Evolutionary conservation across 371 early-diverging fungal genomes (phyloP).

Genomic region (Polyrhizophydium stewartii): DNA sequence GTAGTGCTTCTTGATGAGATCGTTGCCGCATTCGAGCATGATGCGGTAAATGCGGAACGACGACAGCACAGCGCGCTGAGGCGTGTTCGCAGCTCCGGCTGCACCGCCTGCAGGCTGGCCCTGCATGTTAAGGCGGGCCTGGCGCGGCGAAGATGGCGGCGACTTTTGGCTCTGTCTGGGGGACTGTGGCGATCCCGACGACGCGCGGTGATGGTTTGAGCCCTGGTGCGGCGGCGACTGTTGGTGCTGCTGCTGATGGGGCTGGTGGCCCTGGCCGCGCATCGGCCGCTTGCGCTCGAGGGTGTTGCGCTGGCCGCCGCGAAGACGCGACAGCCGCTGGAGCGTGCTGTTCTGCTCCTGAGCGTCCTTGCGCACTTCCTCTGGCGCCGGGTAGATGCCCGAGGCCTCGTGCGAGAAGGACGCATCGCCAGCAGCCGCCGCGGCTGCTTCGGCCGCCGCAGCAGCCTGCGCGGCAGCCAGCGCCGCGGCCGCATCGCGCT

Average conservation of each 20-base stretch:
- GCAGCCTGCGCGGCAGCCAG: too few species aligned
- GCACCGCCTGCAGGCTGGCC: too few species aligned
- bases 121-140: too few species aligned
- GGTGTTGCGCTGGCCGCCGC: constrained; percentile 8
- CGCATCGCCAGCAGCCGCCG: background rate
- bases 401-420: too few species aligned
- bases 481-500: background rate
- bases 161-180: too few species aligned
- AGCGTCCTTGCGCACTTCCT: too few species aligned
- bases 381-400: too few species aligned
- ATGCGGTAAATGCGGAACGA: constrained; percentile 17
- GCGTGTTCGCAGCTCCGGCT: too few species aligned
- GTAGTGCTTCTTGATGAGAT: constrained; percentile 29
- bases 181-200: background rate
- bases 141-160: too few species aligned
- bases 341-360: constrained; percentile 14
- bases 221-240: background rate
- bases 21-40: constrained; percentile 24
- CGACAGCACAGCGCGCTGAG: background rate
- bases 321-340: constrained; percentile 7
- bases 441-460: background rate
- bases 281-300: constrained; percentile 8
- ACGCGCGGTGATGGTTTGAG: background rate
- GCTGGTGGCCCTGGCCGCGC: too few species aligned
- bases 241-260: too few species aligned